These are phyloP conservation scores for Ceratobasidium sp. DNA, from an alignment of 1,284 basidiomycete species.

Conservation along the genomic window DNA sequence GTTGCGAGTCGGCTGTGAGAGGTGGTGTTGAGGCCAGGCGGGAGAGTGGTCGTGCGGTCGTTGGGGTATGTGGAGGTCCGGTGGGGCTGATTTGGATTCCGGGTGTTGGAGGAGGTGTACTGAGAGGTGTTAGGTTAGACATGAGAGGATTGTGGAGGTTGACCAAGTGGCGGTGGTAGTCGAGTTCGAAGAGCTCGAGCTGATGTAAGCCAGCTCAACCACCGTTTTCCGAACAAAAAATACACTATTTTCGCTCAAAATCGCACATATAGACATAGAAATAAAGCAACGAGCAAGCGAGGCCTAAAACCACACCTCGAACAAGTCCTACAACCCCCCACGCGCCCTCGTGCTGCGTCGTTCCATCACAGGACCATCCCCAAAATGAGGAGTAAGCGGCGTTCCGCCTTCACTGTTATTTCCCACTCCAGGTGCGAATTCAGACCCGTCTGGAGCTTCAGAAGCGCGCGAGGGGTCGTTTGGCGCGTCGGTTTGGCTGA, in stretches of 20 bases:
- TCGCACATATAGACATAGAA: neutral
- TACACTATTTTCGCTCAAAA: neutral
- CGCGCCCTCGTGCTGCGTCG: slow-evolving; percentile 22
- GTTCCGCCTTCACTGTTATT: slow-evolving; percentile 36
- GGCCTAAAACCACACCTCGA: too few relatives aligned
- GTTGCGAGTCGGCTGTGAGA: slow-evolving; percentile 30
- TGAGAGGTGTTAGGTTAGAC: slow-evolving; percentile 31
- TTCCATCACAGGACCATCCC: slow-evolving; percentile 32
- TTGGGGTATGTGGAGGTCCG: neutral
- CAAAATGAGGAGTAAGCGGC: slow-evolving; percentile 26
- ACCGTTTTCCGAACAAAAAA: too few relatives aligned
- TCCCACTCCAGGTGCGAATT: slow-evolving; percentile 18
- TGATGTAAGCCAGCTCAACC: slow-evolving; percentile 15
- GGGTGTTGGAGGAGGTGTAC: slow-evolving; percentile 32
- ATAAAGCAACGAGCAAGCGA: neutral
- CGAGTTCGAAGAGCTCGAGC: neutral
- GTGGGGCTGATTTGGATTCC: neutral
- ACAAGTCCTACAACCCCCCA: neutral
- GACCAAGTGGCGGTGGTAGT: slow-evolving; percentile 33
- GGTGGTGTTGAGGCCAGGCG: slow-evolving; percentile 36
- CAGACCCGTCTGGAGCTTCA: slow-evolving; percentile 16
- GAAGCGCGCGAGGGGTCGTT: slow-evolving; percentile 8
- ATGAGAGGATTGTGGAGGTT: neutral
- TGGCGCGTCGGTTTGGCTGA: slow-evolving; percentile 51
- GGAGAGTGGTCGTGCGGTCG: slow-evolving; percentile 33